Base-by-base conservation (phyloP, 805 yeast species). In the Cyberlindnera bimundalis region DNA sequence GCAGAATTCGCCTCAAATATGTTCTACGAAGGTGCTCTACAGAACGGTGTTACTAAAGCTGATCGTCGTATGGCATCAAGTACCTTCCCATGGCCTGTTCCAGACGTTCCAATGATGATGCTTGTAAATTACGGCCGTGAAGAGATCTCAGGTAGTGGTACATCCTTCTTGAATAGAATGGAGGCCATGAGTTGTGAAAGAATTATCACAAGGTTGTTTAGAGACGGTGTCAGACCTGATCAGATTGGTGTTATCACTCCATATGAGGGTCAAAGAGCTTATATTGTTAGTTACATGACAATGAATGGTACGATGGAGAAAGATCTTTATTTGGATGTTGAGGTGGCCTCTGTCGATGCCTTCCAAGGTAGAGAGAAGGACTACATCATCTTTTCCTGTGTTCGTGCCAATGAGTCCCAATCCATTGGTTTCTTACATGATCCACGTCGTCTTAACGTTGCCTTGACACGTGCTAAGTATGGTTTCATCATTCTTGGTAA, bases 171-270 rank as follows among this genome's bases (percentile, higher is more conserved):
- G 52, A 90, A 90, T 62, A 71, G 96, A 48, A 81, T 85, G 26
- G 97, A 90, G 63, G 96, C 96, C 1, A 79, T 84, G 81, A 85
- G 82, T 53, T 84, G 88, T 55, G 96, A 87, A 59, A 79, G 83
- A 57, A 69, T 84, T 21, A 79, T 90, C 32, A 79, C 91, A 0
- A 68, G 74, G 46, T 67, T 88, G 37, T 83, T 88, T 58, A 74
- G 71, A 48, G 89, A 84, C 48, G 96, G 96, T 15, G 76, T 90
- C 11, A 61, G 69, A 36, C 91, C 96, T 0, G 71, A 71, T 18
- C 91, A 87, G 59, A 90, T 90, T 57, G 97, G 97, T 59, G 84
- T 90, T 29, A 81, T 90, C 42, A 90, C 97, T 6, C 97, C 97
- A 0, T 90, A 90, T 62, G 96, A 88, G 60, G 97, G 96, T 25